These are phyloP conservation scores for Salvia miltiorrhiza DNA, from an alignment of 257 asterid genomes.

Conservation along the genomic window DNA sequence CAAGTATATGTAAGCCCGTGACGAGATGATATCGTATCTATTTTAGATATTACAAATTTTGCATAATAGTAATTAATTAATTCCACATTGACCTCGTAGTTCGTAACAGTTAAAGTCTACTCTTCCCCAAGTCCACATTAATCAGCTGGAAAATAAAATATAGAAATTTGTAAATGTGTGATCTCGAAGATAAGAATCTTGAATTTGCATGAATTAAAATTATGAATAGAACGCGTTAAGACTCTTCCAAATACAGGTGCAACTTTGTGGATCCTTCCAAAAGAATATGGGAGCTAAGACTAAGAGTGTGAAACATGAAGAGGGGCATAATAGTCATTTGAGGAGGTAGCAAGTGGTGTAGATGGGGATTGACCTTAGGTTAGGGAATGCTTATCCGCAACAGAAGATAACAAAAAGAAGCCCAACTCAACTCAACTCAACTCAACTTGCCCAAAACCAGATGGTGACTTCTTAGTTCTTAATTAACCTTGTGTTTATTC, in stretches of 20 bases:
- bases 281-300: no score
- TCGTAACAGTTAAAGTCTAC: slow-evolving; percentile 18
- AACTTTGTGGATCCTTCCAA: no score
- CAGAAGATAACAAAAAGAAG: slow-evolving; percentile 30
- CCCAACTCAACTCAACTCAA: slow-evolving; percentile 10
- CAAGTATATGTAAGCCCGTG: slow-evolving; percentile 6
- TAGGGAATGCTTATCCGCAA: slow-evolving; percentile 36
- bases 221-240: no score
- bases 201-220: no score
- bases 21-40: neutral
- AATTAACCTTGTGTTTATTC: neutral
- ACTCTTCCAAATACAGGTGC: no score
- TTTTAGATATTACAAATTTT: neutral
- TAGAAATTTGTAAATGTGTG: no score
- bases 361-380: slow-evolving; percentile 28
- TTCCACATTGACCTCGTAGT: slow-evolving; percentile 32
- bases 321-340: no score
- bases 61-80: neutral
- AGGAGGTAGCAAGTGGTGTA: neutral
- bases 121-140: neutral
- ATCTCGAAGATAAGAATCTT: no score
- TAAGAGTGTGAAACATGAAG: no score
- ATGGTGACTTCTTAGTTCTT: slow-evolving; percentile 34
- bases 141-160: no score
- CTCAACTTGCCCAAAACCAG: slow-evolving; percentile 37